Evolutionary conservation across 805 yeast genomes (phyloP).

Genomic region (Metschnikowia lunata): DNA sequence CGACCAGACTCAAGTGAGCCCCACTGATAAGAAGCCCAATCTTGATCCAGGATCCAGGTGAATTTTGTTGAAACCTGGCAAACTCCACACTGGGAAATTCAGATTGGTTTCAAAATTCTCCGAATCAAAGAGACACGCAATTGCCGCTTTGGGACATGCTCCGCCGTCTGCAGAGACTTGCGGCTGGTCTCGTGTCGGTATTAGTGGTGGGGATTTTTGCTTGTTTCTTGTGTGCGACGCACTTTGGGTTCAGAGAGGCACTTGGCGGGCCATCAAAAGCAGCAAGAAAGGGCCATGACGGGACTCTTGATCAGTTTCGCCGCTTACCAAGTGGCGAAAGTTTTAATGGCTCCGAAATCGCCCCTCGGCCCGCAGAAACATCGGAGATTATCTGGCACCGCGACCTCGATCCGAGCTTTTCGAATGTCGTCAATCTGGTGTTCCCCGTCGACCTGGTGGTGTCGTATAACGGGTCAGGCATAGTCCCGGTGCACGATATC

Average conservation of each 20-base stretch:
- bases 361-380: background rate
- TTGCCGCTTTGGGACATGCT: no score
- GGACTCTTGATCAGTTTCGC: background rate
- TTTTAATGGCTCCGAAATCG: background rate
- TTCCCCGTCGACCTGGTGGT: constrained; percentile 39
- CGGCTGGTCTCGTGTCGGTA: no score
- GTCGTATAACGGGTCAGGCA: constrained; percentile 24
- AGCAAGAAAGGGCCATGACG: background rate
- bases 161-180: no score
- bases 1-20: no score
- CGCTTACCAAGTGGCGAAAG: background rate
- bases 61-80: no score
- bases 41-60: no score
- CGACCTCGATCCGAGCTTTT: constrained; percentile 11
- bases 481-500: constrained; percentile 14
- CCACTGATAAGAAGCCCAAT: no score
- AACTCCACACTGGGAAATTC: no score
- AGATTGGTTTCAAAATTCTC: no score
- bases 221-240: background rate
- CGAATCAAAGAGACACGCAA: no score
- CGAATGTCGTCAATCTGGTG: constrained; percentile 32
- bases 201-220: no score
- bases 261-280: background rate
- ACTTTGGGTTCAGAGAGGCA: background rate
- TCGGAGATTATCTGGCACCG: background rate